Conservation (phyloP, 2,329 filamentous ascomycete species). For the Monosporascus sp. region DNA sequence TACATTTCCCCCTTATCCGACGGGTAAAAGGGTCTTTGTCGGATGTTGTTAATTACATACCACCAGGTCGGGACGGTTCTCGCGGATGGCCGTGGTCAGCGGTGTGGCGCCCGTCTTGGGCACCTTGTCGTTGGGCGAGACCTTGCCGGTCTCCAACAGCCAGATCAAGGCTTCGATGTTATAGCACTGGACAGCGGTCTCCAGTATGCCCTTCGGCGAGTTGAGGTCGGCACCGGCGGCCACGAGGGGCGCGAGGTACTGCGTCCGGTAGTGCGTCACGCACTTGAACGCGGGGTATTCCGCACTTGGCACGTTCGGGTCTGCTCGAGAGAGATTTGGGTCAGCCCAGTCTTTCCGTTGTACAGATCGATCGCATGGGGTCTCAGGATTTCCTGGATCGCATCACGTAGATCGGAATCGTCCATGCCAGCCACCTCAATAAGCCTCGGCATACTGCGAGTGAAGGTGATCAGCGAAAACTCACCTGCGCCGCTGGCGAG, state of each 20-base stretch:
- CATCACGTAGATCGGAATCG: too few species aligned
- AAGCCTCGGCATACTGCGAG: not conserved
- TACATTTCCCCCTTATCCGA: too few species aligned
- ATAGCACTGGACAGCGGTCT: conserved; percentile 57
- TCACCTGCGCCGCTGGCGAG: conserved; percentile 44
- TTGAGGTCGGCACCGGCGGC: conserved; percentile 55
- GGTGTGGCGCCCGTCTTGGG: conserved; percentile 52
- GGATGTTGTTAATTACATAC: conserved; percentile 31
- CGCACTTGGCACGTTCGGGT: conserved; percentile 56
- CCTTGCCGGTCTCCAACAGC: conserved; percentile 50
- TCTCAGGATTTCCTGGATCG: too few species aligned
- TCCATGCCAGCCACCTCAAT: not conserved
- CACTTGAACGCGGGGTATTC: conserved; percentile 66
- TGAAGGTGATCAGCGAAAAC: not conserved
- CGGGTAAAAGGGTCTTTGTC: not conserved
- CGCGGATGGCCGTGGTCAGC: conserved; percentile 60
- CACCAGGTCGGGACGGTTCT: conserved; percentile 53
- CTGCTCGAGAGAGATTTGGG: conserved; percentile 13
- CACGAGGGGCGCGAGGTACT: conserved; percentile 54
- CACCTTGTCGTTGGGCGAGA: conserved; percentile 55
- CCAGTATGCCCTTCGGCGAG: conserved; percentile 59
- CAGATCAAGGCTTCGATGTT: conserved; percentile 55
- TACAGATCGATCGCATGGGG: too few species aligned
- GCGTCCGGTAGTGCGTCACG: conserved; percentile 57
- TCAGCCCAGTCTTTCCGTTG: too few species aligned